Percentiles rank a stretch among this genome's conserved stretches.
Conservation (phyloP, 441 rosid genomes). For the Manihot esculenta region DNA sequence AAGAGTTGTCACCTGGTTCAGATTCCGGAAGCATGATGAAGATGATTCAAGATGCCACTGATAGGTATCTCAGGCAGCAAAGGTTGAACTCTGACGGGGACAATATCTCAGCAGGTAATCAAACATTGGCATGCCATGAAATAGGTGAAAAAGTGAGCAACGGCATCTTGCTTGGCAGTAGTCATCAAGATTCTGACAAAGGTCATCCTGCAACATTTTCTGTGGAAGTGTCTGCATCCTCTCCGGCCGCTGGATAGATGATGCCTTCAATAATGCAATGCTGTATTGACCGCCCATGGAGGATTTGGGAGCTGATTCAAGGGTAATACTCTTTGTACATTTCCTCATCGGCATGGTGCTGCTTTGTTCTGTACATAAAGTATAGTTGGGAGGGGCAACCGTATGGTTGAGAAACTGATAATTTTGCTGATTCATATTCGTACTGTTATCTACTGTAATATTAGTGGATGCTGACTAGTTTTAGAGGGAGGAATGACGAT, state of each 20-base stretch:
- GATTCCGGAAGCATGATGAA: constrained; percentile 47
- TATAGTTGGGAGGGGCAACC: constrained; percentile 20
- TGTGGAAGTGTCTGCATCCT: constrained; percentile 31
- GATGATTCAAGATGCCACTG: constrained; percentile 48
- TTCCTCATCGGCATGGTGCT: constrained; percentile 21
- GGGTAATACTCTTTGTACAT: constrained; percentile 20
- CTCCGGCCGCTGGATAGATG: constrained; percentile 40
- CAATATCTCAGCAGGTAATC: constrained; percentile 25
- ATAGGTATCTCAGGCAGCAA: constrained; percentile 40
- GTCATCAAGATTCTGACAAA: constrained; percentile 33
- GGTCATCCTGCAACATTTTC: constrained; percentile 30
- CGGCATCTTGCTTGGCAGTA: constrained; percentile 20
- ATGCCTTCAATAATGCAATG: not conserved
- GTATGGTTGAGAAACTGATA: constrained; percentile 23
- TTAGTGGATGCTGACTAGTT: constrained; percentile 16
- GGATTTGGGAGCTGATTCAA: not conserved
- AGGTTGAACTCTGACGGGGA: constrained; percentile 33
- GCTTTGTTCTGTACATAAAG: constrained; percentile 43
- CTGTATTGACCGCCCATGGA: constrained; percentile 11
- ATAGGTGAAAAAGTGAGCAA: constrained; percentile 26
- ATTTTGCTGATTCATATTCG: constrained; percentile 26
- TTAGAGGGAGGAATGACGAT: constrained; percentile 8
- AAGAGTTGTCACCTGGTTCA: constrained; percentile 60
- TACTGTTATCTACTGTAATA: constrained; percentile 8
- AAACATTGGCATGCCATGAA: constrained; percentile 24